phyloP scores from a whole-genome alignment of 345 rosid species.

The Brassica carinata region DNA sequence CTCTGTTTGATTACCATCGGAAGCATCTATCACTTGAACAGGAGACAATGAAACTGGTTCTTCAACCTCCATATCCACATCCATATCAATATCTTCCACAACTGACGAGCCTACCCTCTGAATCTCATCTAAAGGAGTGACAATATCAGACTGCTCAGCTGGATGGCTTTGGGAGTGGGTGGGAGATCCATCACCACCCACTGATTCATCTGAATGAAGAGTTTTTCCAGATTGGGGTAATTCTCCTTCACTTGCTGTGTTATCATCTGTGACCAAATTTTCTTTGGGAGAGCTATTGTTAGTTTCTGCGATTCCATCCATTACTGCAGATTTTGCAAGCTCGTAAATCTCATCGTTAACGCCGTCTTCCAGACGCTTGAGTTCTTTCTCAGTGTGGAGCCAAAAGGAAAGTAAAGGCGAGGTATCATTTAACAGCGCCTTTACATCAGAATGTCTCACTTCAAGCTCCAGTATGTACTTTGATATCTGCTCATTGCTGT shows the following conservation, averaged over 20 bases:
- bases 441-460: slow-evolving; percentile 81
- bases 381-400: slow-evolving; percentile 76
- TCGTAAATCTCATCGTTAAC: slow-evolving; percentile 66
- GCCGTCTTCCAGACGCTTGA: slow-evolving; percentile 65
- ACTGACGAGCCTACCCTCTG: slow-evolving; percentile 35
- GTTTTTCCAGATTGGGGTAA: slow-evolving; percentile 36
- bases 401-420: slow-evolving; percentile 73
- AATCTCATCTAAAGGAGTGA: slow-evolving; percentile 38
- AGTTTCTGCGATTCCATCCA: slow-evolving; percentile 52
- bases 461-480: slow-evolving; percentile 71
- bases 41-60: slow-evolving; percentile 47
- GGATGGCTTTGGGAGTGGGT: slow-evolving; percentile 40
- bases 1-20: slow-evolving; percentile 41
- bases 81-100: slow-evolving; percentile 87
- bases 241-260: slow-evolving; percentile 37
- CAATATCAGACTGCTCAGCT: slow-evolving; percentile 43
- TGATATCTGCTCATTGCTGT: slow-evolving; percentile 53
- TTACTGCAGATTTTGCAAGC: slow-evolving; percentile 63
- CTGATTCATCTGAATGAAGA: slow-evolving; percentile 37
- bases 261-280: slow-evolving; percentile 35
- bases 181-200: slow-evolving; percentile 36
- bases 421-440: slow-evolving; percentile 58
- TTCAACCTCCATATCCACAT: slow-evolving; percentile 98
- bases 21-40: slow-evolving; percentile 26
- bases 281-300: slow-evolving; percentile 36